Evolutionary conservation across 805 yeast species (phyloP).

Genomic region (Myxozyma vanderwaltii): DNA sequence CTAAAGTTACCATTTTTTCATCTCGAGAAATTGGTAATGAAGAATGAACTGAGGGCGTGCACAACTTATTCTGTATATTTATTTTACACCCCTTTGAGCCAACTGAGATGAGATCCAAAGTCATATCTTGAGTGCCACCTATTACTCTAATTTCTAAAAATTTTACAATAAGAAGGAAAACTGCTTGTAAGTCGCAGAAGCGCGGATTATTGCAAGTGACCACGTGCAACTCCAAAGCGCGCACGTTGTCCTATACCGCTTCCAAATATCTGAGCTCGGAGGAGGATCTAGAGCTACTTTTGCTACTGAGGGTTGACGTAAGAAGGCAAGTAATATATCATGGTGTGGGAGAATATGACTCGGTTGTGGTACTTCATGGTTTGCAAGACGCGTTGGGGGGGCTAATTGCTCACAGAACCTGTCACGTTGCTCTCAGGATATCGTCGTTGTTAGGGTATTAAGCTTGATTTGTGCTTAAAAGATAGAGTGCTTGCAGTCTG

Average conservation of each 20-base stretch:
- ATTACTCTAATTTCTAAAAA: not conserved
- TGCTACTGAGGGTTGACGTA: not conserved
- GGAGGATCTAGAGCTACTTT: not conserved
- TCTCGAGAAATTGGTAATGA: too few species aligned
- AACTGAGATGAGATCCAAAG: too few species aligned
- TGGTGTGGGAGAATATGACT: conserved; percentile 4
- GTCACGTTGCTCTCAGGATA: conserved; percentile 2
- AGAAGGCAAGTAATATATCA: not conserved
- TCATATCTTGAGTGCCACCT: too few species aligned
- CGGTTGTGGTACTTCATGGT: not conserved
- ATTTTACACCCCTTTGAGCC: too few species aligned
- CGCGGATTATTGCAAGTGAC: not conserved
- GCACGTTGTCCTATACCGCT: not conserved
- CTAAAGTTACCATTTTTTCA: too few species aligned
- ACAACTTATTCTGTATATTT: too few species aligned
- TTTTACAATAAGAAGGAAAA: not conserved
- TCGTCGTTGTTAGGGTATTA: not conserved
- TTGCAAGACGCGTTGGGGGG: not conserved
- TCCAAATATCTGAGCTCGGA: not conserved
- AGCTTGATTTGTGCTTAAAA: not conserved
- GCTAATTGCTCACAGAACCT: conserved; percentile 5
- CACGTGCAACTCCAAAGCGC: conserved; percentile 1
- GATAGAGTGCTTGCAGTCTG: not conserved
- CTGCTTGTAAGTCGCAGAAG: not conserved
- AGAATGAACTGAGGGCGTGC: too few species aligned